Conservation (phyloP, 2,329 filamentous ascomycete genomes). For the Davidsoniella neocaledoniae region DNA sequence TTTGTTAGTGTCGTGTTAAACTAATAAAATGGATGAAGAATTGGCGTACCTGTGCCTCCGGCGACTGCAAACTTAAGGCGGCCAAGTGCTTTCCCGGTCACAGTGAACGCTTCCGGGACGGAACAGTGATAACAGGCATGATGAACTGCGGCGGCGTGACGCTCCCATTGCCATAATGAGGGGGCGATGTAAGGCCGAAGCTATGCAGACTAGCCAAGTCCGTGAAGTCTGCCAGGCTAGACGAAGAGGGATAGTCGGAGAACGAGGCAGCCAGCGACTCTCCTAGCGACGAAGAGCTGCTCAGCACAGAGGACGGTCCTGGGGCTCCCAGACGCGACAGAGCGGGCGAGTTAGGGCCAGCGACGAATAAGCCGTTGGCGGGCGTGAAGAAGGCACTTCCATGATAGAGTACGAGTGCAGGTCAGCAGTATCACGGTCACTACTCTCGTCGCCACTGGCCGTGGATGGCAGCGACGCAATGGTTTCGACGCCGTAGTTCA, state of each 20-base stretch:
- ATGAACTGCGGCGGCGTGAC: constrained; percentile 48
- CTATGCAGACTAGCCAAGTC: constrained; percentile 21
- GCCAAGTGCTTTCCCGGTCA: constrained; percentile 67
- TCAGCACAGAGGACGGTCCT: constrained; percentile 18
- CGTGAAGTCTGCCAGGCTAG: constrained; percentile 2
- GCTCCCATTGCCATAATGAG: not conserved
- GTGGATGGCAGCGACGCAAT: constrained; percentile 1
- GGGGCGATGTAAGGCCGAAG: not conserved
- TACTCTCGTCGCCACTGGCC: not conserved
- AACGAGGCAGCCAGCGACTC: constrained; percentile 34
- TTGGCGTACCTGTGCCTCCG: constrained; percentile 47
- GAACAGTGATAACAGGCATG: constrained; percentile 92
- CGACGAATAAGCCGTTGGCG: not conserved
- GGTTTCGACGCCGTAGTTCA: constrained; percentile 6
- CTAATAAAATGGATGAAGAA: too few species aligned
- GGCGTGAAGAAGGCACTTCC: not conserved
- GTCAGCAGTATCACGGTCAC: not conserved
- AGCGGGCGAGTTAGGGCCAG: constrained; percentile 13
- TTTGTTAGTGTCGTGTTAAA: not conserved
- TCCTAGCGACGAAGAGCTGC: constrained; percentile 33
- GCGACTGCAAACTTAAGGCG: constrained; percentile 79
- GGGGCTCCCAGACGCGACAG: constrained; percentile 17
- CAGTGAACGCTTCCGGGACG: constrained; percentile 73
- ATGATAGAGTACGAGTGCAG: not conserved
- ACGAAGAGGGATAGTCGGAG: constrained; percentile 20